phyloP scores from a whole-genome alignment of 164 flowering plant species.

The Magnolia kwangsiensis region DNA sequence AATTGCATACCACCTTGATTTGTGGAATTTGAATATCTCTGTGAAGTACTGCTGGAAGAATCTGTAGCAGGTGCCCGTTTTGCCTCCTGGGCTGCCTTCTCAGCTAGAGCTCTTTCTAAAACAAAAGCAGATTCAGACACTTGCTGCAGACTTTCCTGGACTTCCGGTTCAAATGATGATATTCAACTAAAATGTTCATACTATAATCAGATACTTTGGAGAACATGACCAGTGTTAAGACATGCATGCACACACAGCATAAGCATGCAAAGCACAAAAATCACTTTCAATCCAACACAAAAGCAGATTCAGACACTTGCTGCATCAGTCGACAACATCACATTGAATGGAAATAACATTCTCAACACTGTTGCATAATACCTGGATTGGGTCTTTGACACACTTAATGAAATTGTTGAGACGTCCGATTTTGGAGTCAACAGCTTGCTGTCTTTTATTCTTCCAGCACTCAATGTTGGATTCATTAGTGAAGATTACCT shows the following conservation, averaged over 20 bases:
- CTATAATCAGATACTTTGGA: neutral
- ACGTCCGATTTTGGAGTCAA: conserved; percentile 83
- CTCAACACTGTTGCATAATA: conserved; percentile 5
- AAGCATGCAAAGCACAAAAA: neutral
- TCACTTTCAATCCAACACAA: no score
- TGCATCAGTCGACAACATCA: neutral
- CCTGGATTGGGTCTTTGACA: conserved; percentile 84
- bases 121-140: conserved; percentile 22
- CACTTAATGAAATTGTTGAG: conserved; percentile 62
- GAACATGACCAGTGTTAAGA: neutral
- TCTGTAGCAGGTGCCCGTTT: conserved; percentile 40
- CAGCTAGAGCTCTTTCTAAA: conserved; percentile 65
- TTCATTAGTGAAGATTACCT: conserved; percentile 96
- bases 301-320: neutral
- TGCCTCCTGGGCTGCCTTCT: conserved; percentile 26
- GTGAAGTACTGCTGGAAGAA: conserved; percentile 25
- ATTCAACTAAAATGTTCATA: neutral
- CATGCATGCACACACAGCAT: neutral
- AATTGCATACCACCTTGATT: neutral
- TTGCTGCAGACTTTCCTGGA: neutral
- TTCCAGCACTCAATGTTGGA: conserved; percentile 92
- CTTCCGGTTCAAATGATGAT: neutral
- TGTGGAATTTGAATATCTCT: conserved; percentile 29
- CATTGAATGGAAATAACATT: neutral
- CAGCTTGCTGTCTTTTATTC: conserved; percentile 80